phyloP scores from a whole-genome alignment of 257 asterid species.

The Catharanthus roseus region DNA sequence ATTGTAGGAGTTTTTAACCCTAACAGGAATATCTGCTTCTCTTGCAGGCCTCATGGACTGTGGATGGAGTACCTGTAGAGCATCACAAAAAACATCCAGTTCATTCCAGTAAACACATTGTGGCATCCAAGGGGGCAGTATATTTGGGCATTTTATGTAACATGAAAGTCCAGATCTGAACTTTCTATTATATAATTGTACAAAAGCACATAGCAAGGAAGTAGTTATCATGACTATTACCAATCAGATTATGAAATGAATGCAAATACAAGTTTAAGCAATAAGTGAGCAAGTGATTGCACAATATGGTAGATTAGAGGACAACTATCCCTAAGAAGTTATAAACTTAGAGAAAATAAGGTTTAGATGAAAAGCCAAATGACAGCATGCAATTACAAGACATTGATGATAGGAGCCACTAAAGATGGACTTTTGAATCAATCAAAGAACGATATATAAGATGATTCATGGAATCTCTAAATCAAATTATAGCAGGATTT shows the following conservation, averaged over 20 bases:
- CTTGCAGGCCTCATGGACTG: constrained; percentile 97
- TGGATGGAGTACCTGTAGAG: constrained; percentile 79
- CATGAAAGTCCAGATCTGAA: not conserved
- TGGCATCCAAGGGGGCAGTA: not conserved
- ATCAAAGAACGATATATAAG: not conserved
- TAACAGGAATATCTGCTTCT: constrained; percentile 88
- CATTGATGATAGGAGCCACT: not conserved
- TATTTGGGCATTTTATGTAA: not conserved
- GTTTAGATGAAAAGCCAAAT: not conserved
- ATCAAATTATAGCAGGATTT: no score
- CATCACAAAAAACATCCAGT: not conserved
- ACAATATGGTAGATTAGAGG: no score
- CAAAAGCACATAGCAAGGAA: not conserved
- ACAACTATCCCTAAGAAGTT: not conserved
- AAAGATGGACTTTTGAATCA: not conserved
- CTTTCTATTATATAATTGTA: no score
- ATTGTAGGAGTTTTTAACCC: constrained; percentile 87
- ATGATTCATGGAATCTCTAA: not conserved
- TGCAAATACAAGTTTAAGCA: not conserved
- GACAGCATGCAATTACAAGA: not conserved
- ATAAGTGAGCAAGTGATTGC: not conserved
- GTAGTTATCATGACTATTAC: not conserved
- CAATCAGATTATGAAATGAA: no score
- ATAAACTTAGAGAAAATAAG: not conserved
- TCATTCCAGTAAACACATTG: not conserved